phyloP scores from a whole-genome alignment of 768 basidiomycete genomes.

The Podaxis sp. region DNA sequence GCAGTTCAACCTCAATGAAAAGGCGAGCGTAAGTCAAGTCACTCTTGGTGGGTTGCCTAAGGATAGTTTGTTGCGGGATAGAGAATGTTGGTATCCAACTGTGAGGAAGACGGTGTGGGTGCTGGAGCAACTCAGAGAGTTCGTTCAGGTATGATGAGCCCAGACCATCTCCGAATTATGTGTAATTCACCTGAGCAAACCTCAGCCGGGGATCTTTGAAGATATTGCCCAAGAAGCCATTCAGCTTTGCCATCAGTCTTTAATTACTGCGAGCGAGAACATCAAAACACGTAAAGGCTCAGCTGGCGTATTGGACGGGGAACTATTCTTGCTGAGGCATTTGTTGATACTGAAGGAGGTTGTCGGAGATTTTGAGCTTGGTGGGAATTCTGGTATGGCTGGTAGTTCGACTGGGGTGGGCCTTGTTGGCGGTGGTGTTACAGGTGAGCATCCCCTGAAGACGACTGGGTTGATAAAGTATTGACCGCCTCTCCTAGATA shows the following conservation, averaged over 20 bases:
- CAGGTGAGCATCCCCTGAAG: slow-evolving; percentile 39
- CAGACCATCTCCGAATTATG: not conserved
- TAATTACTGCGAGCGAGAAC: slow-evolving; percentile 69
- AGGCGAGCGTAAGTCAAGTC: slow-evolving; percentile 66
- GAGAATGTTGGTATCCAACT: slow-evolving; percentile 92
- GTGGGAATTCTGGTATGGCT: slow-evolving; percentile 24
- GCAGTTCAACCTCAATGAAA: slow-evolving; percentile 38
- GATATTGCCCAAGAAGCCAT: slow-evolving; percentile 96
- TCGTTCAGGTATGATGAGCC: slow-evolving; percentile 70
- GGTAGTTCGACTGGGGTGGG: slow-evolving; percentile 19
- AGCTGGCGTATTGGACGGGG: slow-evolving; percentile 63
- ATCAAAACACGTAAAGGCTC: slow-evolving; percentile 51
- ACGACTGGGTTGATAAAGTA: not conserved
- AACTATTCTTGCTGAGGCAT: slow-evolving; percentile 89
- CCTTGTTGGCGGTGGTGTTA: slow-evolving; percentile 43
- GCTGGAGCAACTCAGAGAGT: slow-evolving; percentile 84
- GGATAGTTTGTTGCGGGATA: slow-evolving; percentile 54
- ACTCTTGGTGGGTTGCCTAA: slow-evolving; percentile 5
- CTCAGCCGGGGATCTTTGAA: slow-evolving; percentile 90
- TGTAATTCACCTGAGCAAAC: not conserved
- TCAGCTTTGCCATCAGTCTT: slow-evolving; percentile 76
- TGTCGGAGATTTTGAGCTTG: slow-evolving; percentile 65
- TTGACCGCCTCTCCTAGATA: slow-evolving; percentile 35
- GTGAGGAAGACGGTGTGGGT: slow-evolving; percentile 90
- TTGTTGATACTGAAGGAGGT: slow-evolving; percentile 91